A percentile compares a stretch with the other conserved stretches of the same genome.
These are phyloP conservation scores for Helicocarpus griseus DNA, from an alignment of 2,329 filamentous ascomycete species.

Conservation along the genomic window DNA sequence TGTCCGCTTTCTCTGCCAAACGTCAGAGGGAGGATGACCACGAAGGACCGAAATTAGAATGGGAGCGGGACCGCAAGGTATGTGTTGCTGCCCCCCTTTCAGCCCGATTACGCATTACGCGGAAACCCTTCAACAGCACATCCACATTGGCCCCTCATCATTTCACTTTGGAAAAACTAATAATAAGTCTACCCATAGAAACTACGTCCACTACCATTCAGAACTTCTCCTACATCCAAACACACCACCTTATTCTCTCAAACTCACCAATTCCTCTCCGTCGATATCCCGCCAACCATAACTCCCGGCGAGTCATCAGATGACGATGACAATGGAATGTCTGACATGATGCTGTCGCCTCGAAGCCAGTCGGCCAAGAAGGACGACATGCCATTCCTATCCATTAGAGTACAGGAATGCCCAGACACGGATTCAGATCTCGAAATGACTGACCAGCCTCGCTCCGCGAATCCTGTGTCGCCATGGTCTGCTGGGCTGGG, in stretches of 20 bases:
- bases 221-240: constrained; percentile 17
- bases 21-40: constrained; percentile 35
- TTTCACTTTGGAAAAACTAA: background rate
- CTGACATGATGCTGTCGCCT: background rate
- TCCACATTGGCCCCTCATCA: background rate
- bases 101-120: no score
- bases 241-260: constrained; percentile 15
- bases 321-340: constrained; percentile 18
- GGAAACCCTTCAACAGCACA: background rate
- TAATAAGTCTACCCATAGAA: constrained; percentile 19
- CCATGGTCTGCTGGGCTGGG: constrained; percentile 16
- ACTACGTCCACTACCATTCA: constrained; percentile 23
- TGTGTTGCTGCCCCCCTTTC: background rate
- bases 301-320: constrained; percentile 30
- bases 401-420: constrained; percentile 5
- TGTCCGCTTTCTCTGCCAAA: constrained; percentile 19
- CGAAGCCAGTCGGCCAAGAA: background rate
- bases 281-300: constrained; percentile 12
- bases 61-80: constrained; percentile 20
- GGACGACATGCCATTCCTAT: constrained; percentile 2
- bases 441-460: constrained; percentile 19
- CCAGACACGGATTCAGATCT: constrained; percentile 20
- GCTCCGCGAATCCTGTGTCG: constrained; percentile 13
- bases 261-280: constrained; percentile 8
- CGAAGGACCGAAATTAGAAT: constrained; percentile 14